Conservation (phyloP, 192 early-diverging fungal species). For the Backusella mclennaniae region DNA sequence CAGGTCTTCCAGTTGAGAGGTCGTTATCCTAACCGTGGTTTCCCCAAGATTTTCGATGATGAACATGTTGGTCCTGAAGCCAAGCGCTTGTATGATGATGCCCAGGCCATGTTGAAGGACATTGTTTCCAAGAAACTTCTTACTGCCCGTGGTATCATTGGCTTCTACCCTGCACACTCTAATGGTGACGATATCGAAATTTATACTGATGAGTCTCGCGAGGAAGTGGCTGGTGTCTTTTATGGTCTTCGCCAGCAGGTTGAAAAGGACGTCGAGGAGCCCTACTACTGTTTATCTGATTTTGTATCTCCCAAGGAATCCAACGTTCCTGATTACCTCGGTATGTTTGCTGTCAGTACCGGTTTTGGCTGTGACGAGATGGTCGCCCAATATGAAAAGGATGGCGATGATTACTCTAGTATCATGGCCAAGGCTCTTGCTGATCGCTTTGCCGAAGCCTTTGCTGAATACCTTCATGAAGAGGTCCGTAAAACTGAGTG, state of each 20-base stretch:
- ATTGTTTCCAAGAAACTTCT: constrained; percentile 77
- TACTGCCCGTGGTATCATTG: constrained; percentile 75
- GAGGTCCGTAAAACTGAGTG: constrained; percentile 84
- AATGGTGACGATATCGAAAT: constrained; percentile 89
- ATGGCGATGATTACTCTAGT: constrained; percentile 87
- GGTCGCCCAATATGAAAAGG: constrained; percentile 72
- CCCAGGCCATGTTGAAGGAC: constrained; percentile 72
- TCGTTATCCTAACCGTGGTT: constrained; percentile 95
- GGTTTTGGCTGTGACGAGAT: constrained; percentile 91
- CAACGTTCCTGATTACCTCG: constrained; percentile 81
- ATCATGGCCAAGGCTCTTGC: constrained; percentile 97
- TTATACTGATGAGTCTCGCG: constrained; percentile 75
- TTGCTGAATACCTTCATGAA: constrained; percentile 89
- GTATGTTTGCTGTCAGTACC: constrained; percentile 86
- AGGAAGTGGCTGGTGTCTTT: constrained; percentile 69
- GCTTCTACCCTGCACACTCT: constrained; percentile 86
- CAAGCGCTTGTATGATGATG: constrained; percentile 86
- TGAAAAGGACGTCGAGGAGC: constrained; percentile 82
- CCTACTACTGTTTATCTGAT: constrained; percentile 88
- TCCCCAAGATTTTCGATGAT: constrained; percentile 97
- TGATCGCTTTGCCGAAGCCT: constrained; percentile 90
- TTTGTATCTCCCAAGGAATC: constrained; percentile 84
- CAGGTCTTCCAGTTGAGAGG: constrained; percentile 96
- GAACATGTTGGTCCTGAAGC: constrained; percentile 91
- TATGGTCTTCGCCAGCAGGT: constrained; percentile 88